phyloP scores from a whole-genome alignment of 805 yeast species.

The Naumovozyma dairenensis region DNA sequence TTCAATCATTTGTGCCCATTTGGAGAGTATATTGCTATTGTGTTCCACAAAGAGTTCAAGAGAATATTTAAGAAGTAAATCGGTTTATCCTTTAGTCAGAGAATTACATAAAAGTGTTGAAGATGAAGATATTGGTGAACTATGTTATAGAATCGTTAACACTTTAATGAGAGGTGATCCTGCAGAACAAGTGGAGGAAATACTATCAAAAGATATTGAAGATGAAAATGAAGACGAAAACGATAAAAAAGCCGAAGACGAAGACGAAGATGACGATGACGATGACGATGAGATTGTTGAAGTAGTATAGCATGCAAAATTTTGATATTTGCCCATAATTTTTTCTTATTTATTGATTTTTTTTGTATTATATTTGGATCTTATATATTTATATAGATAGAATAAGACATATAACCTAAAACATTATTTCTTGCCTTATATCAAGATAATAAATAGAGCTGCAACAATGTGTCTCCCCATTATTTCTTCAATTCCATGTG shows the following conservation, averaged over 20 bases:
- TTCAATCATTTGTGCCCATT: conserved; percentile 56
- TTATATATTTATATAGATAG: neutral
- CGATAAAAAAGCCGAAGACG: conserved; percentile 22
- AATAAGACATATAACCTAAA: no score
- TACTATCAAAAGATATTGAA: conserved; percentile 36
- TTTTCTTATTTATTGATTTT: neutral
- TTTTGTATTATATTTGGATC: neutral
- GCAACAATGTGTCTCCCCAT: no score
- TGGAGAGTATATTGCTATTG: conserved; percentile 70
- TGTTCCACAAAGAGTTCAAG: conserved; percentile 69
- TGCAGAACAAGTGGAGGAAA: conserved; percentile 36
- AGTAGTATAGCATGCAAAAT: conserved; percentile 19
- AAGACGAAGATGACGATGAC: conserved; percentile 14
- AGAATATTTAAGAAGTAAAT: conserved; percentile 65
- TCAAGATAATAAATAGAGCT: no score
- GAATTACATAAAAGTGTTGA: conserved; percentile 62
- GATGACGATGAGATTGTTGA: conserved; percentile 28
- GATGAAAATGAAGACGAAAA: conserved; percentile 37
- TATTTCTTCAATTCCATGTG: conserved; percentile 24
- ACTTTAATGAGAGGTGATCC: conserved; percentile 88
- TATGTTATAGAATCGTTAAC: conserved; percentile 79
- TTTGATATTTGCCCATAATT: no score
- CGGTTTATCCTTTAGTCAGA: conserved; percentile 78
- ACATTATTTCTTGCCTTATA: no score
- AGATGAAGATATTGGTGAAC: conserved; percentile 45